phyloP scores from a whole-genome alignment of 441 rosid species.

The Rhodomyrtus psidioides region DNA sequence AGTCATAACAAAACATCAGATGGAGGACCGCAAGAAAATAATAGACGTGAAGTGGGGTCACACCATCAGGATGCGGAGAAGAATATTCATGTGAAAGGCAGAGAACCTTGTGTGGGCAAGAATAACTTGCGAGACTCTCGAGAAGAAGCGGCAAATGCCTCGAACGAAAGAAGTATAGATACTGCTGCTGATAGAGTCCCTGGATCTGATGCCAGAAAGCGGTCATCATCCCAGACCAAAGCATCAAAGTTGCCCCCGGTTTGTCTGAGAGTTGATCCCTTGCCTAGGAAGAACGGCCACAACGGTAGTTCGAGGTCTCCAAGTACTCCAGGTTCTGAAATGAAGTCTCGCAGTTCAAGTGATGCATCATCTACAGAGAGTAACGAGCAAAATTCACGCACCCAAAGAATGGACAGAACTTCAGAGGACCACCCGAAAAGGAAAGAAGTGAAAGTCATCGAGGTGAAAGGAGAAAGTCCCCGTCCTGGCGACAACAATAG shows the following conservation, averaged over 20 bases:
- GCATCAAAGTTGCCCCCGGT: constrained; percentile 50
- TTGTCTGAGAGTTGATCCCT: constrained; percentile 67
- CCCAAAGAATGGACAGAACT: not conserved
- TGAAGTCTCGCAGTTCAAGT: not conserved
- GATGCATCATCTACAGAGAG: not conserved
- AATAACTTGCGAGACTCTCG: not conserved
- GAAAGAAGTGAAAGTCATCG: not conserved
- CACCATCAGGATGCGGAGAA: constrained; percentile 6
- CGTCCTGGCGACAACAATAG: not conserved
- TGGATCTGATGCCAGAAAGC: constrained; percentile 3
- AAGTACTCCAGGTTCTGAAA: constrained; percentile 27
- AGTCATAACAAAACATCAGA: not conserved
- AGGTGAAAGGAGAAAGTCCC: constrained; percentile 6
- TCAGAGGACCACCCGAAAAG: constrained; percentile 5
- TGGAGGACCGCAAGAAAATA: not conserved
- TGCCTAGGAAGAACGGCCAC: constrained; percentile 29
- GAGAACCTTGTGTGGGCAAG: not conserved
- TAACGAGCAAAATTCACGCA: not conserved
- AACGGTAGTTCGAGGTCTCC: constrained; percentile 30
- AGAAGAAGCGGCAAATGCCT: not conserved
- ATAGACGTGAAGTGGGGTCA: not conserved
- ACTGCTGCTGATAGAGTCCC: not conserved
- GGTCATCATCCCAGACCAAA: constrained; percentile 23
- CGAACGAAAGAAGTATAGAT: constrained; percentile 2
- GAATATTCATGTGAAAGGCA: constrained; percentile 19